phyloP scores from a whole-genome alignment of 2,329 filamentous ascomycete species.

The Fusarium odoratissimum region DNA sequence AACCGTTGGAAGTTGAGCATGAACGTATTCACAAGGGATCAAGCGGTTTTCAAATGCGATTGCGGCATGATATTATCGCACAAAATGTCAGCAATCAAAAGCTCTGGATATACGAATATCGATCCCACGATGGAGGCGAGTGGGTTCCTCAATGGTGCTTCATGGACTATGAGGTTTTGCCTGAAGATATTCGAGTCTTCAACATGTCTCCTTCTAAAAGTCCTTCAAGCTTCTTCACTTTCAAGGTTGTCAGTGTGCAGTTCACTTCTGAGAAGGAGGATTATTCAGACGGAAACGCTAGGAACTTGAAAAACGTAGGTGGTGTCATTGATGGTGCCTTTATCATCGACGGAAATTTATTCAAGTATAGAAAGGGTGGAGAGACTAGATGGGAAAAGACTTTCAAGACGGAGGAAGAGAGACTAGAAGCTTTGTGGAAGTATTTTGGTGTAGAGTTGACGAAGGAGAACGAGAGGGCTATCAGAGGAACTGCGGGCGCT shows the following conservation, averaged over 20 bases:
- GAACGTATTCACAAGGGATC: background rate
- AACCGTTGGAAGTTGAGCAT: background rate
- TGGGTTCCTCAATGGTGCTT: slow-evolving; percentile 31
- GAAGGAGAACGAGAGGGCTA: slow-evolving; percentile 5
- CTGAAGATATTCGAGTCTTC: slow-evolving; percentile 28
- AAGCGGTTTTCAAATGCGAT: slow-evolving; percentile 10
- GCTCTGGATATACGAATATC: slow-evolving; percentile 30
- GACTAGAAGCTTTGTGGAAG: background rate
- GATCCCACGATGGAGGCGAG: background rate
- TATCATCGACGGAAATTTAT: slow-evolving; percentile 11
- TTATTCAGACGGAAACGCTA: background rate
- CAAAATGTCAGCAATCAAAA: slow-evolving; percentile 11
- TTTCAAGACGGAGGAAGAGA: slow-evolving; percentile 8
- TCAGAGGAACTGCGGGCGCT: slow-evolving; percentile 11
- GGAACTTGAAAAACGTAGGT: background rate
- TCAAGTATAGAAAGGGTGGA: slow-evolving; percentile 6
- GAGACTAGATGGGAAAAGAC: slow-evolving; percentile 3
- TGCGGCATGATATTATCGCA: background rate
- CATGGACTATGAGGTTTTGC: slow-evolving; percentile 13
- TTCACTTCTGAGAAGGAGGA: slow-evolving; percentile 22
- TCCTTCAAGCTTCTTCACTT: slow-evolving; percentile 30
- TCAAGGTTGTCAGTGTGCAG: slow-evolving; percentile 14
- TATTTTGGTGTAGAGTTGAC: slow-evolving; percentile 19
- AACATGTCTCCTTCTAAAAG: slow-evolving; percentile 26
- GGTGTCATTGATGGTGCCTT: slow-evolving; percentile 11